Evolutionary conservation across 1,284 basidiomycete species (phyloP).

Genomic region (Trichosporon sp.): DNA sequence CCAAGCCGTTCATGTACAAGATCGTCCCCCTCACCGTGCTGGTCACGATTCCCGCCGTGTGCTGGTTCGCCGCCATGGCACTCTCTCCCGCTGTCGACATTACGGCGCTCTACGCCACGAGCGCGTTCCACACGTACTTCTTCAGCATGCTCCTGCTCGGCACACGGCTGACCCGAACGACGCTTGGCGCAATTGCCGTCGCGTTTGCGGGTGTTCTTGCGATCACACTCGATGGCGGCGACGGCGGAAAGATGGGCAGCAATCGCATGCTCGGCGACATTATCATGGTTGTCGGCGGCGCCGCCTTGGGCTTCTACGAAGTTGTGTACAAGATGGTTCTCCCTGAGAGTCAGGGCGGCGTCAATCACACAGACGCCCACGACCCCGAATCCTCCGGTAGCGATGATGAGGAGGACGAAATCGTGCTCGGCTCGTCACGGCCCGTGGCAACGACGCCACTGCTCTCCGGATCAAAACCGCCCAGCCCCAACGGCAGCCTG

Average conservation of each 20-base stretch:
- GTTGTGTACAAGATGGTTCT: constrained; percentile 57
- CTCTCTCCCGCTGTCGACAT: constrained; percentile 48
- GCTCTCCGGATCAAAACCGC: not conserved
- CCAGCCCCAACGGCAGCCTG: not conserved
- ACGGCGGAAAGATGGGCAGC: constrained; percentile 24
- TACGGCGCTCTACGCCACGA: constrained; percentile 52
- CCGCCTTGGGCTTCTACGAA: constrained; percentile 55
- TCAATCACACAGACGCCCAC: not conserved
- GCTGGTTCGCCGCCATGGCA: constrained; percentile 51
- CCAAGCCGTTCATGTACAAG: constrained; percentile 34
- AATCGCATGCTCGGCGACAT: constrained; percentile 50
- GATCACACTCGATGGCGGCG: constrained; percentile 43
- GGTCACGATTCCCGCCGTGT: constrained; percentile 45
- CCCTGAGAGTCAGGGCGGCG: constrained; percentile 51
- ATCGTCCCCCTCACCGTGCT: constrained; percentile 45
- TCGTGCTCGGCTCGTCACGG: constrained; percentile 21
- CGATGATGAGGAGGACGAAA: constrained; percentile 28
- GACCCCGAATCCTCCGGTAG: constrained; percentile 13
- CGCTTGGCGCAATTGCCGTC: constrained; percentile 47
- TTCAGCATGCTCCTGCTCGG: constrained; percentile 52
- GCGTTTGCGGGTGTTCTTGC: constrained; percentile 54
- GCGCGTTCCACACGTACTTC: constrained; percentile 49
- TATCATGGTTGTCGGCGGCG: constrained; percentile 55
- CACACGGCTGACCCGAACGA: constrained; percentile 46
- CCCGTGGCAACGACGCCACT: not conserved